Conservation (phyloP, 768 basidiomycete genomes). For the Russula compacta region DNA sequence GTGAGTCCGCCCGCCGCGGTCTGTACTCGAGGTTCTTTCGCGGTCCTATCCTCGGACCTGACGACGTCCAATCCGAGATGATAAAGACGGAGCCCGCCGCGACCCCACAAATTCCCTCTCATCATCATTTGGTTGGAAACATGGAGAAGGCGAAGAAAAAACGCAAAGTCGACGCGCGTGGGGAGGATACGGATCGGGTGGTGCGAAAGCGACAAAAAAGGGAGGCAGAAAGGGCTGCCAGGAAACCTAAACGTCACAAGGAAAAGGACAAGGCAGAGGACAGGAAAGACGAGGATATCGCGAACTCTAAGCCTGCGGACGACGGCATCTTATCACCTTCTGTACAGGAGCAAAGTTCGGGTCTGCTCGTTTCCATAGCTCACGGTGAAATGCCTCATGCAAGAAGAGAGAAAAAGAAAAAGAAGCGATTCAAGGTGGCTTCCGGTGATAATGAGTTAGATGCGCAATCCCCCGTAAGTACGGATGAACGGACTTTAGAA, state of each 20-base stretch:
- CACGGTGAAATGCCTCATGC: not conserved
- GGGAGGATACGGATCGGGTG: not conserved
- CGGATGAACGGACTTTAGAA: not conserved
- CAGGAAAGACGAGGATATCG: not conserved
- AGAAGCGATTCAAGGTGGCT: slow-evolving; percentile 1
- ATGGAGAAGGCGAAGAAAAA: not conserved
- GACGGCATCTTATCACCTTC: not conserved
- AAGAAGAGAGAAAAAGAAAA: slow-evolving; percentile 16
- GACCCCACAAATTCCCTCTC: not conserved
- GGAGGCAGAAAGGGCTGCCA: slow-evolving; percentile 18
- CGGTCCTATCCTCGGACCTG: slow-evolving; percentile 58
- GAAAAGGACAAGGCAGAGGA: slow-evolving; percentile 4
- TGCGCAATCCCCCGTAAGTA: not conserved
- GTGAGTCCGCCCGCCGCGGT: slow-evolving; percentile 63
- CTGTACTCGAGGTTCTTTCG: slow-evolving; percentile 79
- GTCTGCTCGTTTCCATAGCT: not conserved
- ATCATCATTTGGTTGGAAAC: not conserved
- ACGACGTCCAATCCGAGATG: slow-evolving; percentile 22
- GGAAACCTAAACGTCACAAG: slow-evolving; percentile 10
- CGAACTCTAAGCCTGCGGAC: not conserved
- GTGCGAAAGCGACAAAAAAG: slow-evolving; percentile 10
- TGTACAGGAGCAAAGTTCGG: not conserved
- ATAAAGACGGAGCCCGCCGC: not conserved
- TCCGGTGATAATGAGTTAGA: not conserved
- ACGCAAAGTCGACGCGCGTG: not conserved